Percentiles rank a stretch among this genome's conserved stretches.
phyloP scores from a whole-genome alignment of 2,329 filamentous ascomycete genomes.

The Arthrinium phaeospermum region DNA sequence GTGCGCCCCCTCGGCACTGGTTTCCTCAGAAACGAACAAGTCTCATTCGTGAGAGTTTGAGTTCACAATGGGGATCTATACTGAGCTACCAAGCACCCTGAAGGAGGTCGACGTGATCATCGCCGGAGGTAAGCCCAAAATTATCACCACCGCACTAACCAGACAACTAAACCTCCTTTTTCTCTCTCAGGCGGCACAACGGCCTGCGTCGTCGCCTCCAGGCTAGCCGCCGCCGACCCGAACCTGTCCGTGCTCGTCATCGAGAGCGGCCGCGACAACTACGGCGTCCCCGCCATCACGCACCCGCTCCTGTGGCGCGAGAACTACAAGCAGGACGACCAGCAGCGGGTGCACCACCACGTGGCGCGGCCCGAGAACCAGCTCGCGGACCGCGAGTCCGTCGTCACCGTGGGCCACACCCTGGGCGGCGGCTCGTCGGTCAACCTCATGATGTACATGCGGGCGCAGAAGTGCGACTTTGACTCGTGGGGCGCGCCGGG shows the following conservation, averaged over 20 bases:
- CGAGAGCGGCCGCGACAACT: slow-evolving; percentile 56
- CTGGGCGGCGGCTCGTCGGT: slow-evolving; percentile 62
- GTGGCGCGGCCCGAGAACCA: slow-evolving; percentile 33
- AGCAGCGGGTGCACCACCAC: slow-evolving; percentile 44
- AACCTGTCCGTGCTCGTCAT: slow-evolving; percentile 38
- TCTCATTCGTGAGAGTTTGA: background rate
- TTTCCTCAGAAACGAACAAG: background rate
- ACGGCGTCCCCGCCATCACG: slow-evolving; percentile 24
- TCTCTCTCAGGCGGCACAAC: background rate
- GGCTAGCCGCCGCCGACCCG: slow-evolving; percentile 21
- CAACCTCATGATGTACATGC: slow-evolving; percentile 52
- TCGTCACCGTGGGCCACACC: slow-evolving; percentile 48
- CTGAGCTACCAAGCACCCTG: background rate
- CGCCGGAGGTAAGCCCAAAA: too few relatives aligned
- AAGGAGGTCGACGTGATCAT: too few relatives aligned
- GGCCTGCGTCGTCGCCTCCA: slow-evolving; percentile 17
- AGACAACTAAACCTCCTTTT: too few relatives aligned
- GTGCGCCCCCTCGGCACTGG: too few relatives aligned
- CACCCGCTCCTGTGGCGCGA: slow-evolving; percentile 52
- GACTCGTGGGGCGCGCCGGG: slow-evolving; percentile 38
- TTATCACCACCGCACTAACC: too few relatives aligned
- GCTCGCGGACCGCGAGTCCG: slow-evolving; percentile 48
- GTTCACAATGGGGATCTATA: background rate
- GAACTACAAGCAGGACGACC: background rate
- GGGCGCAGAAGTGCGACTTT: slow-evolving; percentile 42